phyloP scores from a whole-genome alignment of 768 basidiomycete species.

The Dacryopinax primogenitus region DNA sequence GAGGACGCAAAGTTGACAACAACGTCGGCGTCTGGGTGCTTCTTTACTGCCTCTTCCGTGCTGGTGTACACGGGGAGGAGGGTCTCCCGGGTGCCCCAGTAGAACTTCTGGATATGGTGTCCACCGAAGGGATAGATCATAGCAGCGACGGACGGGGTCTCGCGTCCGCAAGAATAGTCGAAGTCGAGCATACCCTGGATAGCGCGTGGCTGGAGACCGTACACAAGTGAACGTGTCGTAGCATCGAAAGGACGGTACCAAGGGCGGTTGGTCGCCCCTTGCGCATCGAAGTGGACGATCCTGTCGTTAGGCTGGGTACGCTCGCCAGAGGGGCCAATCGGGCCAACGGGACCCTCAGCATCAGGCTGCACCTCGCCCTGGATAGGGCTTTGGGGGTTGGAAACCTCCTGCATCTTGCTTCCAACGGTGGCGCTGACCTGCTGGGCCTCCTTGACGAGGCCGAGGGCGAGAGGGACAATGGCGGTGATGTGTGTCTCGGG shows the following conservation, averaged over 20 bases:
- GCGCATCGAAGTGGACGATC: slow-evolving; percentile 73
- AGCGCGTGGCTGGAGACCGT: slow-evolving; percentile 96
- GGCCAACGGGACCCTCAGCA: slow-evolving; percentile 37
- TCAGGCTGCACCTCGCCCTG: slow-evolving; percentile 28
- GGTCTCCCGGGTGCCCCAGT: slow-evolving; percentile 99
- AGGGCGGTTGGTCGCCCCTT: slow-evolving; percentile 44
- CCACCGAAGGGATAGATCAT: slow-evolving; percentile 99
- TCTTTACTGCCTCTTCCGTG: slow-evolving; percentile 77
- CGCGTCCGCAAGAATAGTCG: slow-evolving; percentile 92
- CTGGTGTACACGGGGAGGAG: slow-evolving; percentile 94
- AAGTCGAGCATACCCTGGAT: slow-evolving; percentile 99
- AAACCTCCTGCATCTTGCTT: slow-evolving; percentile 21
- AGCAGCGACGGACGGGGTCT: slow-evolving; percentile 83
- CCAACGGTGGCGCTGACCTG: slow-evolving; percentile 25
- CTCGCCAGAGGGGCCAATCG: slow-evolving; percentile 63
- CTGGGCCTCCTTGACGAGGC: slow-evolving; percentile 46
- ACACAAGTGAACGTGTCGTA: slow-evolving; percentile 90
- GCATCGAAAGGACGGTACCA: slow-evolving; percentile 86
- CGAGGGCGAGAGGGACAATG: slow-evolving; percentile 96
- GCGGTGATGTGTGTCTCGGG: slow-evolving; percentile 98
- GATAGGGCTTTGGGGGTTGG: slow-evolving; percentile 29
- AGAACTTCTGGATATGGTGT: slow-evolving; percentile 99
- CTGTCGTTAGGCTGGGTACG: slow-evolving; percentile 78
- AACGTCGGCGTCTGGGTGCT: slow-evolving; percentile 93
- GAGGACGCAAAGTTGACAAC: slow-evolving; percentile 96